Conservation (phyloP, 208 protist species). For the Endotrypanum monterogeii region DNA sequence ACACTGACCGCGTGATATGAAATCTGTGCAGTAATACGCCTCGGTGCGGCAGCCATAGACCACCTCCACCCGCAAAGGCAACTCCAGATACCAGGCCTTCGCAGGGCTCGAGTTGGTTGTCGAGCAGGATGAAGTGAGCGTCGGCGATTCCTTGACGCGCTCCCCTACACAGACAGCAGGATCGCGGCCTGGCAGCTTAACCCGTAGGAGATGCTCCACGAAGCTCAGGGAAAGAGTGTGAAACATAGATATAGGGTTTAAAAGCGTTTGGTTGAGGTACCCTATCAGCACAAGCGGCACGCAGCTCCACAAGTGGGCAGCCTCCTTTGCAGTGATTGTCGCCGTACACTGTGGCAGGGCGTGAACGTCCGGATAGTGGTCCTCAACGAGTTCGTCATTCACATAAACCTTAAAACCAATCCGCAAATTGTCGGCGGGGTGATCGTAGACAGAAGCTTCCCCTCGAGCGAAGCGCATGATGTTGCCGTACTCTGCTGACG, state of each 20-base stretch:
- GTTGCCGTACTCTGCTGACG: conserved; percentile 5
- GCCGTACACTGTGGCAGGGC: conserved; percentile 68
- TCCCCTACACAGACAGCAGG: not conserved
- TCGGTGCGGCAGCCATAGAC: conserved; percentile 83
- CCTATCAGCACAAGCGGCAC: conserved; percentile 74
- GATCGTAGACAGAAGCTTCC: conserved; percentile 47
- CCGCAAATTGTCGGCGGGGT: conserved; percentile 59
- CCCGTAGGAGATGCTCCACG: conserved; percentile 60
- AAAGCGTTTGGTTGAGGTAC: conserved; percentile 53
- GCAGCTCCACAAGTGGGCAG: conserved; percentile 60
- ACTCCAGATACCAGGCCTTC: conserved; percentile 15
- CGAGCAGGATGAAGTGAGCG: not conserved
- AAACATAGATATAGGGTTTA: conserved; percentile 60
- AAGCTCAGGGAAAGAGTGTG: conserved; percentile 67
- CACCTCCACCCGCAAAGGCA: conserved; percentile 62
- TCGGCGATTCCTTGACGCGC: not conserved
- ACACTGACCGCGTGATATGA: conserved; percentile 61
- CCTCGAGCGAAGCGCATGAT: conserved; percentile 33
- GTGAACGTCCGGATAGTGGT: conserved; percentile 51
- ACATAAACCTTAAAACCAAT: conserved; percentile 73
- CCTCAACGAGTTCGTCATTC: conserved; percentile 62
- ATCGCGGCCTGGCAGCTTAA: conserved; percentile 30
- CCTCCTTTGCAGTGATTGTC: conserved; percentile 58
- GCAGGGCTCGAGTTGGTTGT: not conserved
- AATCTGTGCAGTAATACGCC: conserved; percentile 75